A percentile compares a stretch with the other conserved stretches of the same genome.
These are phyloP conservation scores for Leccinum subtestaceum DNA, from an alignment of 768 basidiomycete genomes.

Conservation along the genomic window DNA sequence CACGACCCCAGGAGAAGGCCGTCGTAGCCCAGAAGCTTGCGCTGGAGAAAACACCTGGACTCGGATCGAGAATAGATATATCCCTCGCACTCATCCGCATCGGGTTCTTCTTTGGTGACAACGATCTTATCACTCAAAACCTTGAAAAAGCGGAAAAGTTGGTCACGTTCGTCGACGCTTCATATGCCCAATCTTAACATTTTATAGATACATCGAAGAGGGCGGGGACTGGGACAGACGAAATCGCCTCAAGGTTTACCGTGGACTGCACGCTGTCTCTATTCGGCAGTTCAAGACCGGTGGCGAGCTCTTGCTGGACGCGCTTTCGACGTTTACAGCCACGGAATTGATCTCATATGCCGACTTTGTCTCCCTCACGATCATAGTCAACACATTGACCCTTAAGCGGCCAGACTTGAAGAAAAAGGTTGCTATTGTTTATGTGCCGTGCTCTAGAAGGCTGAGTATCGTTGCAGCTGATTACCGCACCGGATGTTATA, in stretches of 20 bases:
- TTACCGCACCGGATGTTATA: constrained; percentile 83
- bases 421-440: constrained; percentile 62
- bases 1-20: constrained; percentile 63
- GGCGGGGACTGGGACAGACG: constrained; percentile 98
- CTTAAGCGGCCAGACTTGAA: constrained; percentile 84
- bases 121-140: constrained; percentile 63
- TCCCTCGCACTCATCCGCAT: constrained; percentile 85
- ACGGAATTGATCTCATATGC: constrained; percentile 86
- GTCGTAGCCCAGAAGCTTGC: constrained; percentile 80
- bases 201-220: constrained; percentile 76
- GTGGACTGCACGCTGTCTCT: constrained; percentile 78
- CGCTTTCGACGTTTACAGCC: constrained; percentile 92
- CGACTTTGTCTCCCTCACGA: constrained; percentile 83
- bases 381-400: constrained; percentile 74
- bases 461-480: constrained; percentile 51
- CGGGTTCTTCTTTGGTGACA: constrained; percentile 86
- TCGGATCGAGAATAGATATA: constrained; percentile 92
- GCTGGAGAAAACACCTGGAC: constrained; percentile 86
- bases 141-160: constrained; percentile 81
- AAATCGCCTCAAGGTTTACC: constrained; percentile 95
- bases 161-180: constrained; percentile 26
- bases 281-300: constrained; percentile 89
- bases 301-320: constrained; percentile 84
- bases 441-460: not conserved
- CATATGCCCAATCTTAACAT: not conserved